These are phyloP conservation scores for Lactarius indigo DNA, from an alignment of 768 basidiomycete genomes.

Conservation along the genomic window DNA sequence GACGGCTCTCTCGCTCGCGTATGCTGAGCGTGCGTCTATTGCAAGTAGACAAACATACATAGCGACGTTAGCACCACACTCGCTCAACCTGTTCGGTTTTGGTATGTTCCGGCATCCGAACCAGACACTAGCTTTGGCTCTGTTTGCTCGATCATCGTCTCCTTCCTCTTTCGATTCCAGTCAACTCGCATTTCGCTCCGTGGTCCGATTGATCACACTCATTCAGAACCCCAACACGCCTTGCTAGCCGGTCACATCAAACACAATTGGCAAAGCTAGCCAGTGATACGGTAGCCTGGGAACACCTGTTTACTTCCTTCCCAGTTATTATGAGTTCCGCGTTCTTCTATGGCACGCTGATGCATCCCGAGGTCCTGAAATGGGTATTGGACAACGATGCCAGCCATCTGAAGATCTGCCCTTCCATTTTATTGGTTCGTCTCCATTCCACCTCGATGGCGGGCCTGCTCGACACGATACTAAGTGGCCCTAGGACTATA, in stretches of 20 bases:
- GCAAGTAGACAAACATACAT: neutral
- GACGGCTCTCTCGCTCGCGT: neutral
- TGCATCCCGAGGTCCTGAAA: conserved; percentile 80
- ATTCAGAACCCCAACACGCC: too few species aligned
- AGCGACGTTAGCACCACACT: too few species aligned
- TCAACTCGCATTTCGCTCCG: neutral
- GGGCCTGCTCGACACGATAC: neutral
- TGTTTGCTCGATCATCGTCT: too few species aligned
- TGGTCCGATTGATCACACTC: neutral
- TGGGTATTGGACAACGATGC: conserved; percentile 76
- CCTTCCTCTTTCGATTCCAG: too few species aligned
- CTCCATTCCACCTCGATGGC: neutral
- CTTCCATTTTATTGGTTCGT: conserved; percentile 70
- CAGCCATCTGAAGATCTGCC: conserved; percentile 57
- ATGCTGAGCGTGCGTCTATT: neutral
- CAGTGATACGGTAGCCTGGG: neutral
- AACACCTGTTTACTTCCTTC: neutral
- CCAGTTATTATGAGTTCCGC: conserved; percentile 40
- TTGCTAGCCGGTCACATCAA: neutral
- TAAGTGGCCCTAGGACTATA: conserved; percentile 57
- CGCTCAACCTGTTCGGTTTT: too few species aligned
- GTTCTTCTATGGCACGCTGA: conserved; percentile 91
- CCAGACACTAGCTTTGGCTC: too few species aligned
- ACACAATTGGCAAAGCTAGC: neutral
- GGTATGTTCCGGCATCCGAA: too few species aligned